phyloP scores from a whole-genome alignment of 768 basidiomycete genomes.

The Leucocoprinus leucothites region DNA sequence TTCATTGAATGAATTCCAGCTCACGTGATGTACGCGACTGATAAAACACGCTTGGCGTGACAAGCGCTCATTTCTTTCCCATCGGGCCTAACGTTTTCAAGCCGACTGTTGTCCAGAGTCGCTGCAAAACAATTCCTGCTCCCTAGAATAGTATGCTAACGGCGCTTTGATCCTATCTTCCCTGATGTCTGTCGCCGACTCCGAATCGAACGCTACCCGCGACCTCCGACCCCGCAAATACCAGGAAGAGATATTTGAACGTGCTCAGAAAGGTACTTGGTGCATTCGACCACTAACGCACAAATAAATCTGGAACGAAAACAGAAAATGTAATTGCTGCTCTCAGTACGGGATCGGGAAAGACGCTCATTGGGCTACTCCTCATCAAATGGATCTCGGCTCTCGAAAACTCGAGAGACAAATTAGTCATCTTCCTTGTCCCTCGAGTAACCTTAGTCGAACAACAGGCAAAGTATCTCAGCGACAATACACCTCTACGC shows the following conservation, averaged over 20 bases:
- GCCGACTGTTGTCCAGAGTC: not conserved
- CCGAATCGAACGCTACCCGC: not conserved
- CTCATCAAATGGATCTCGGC: constrained; percentile 74
- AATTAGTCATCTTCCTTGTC: constrained; percentile 76
- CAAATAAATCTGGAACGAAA: not conserved
- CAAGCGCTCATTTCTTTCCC: not conserved
- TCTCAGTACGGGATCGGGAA: constrained; percentile 74
- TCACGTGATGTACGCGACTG: constrained; percentile 7
- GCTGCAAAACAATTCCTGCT: not conserved
- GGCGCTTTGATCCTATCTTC: not conserved
- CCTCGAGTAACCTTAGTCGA: constrained; percentile 84
- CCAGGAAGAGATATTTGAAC: constrained; percentile 69
- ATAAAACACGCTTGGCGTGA: not conserved
- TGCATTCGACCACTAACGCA: not conserved
- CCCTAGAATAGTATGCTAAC: not conserved
- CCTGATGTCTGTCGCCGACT: constrained; percentile 2
- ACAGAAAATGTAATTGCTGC: constrained; percentile 68
- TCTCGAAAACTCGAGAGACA: constrained; percentile 45
- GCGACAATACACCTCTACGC: constrained; percentile 59
- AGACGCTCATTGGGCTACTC: constrained; percentile 72
- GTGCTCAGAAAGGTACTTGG: constrained; percentile 45
- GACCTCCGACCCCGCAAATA: constrained; percentile 43
- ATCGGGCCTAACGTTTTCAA: not conserved
- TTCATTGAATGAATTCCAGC: not conserved
- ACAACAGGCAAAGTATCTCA: constrained; percentile 72